Conservation (phyloP, 1,284 basidiomycete genomes). For the Pseudozyma pruni region DNA sequence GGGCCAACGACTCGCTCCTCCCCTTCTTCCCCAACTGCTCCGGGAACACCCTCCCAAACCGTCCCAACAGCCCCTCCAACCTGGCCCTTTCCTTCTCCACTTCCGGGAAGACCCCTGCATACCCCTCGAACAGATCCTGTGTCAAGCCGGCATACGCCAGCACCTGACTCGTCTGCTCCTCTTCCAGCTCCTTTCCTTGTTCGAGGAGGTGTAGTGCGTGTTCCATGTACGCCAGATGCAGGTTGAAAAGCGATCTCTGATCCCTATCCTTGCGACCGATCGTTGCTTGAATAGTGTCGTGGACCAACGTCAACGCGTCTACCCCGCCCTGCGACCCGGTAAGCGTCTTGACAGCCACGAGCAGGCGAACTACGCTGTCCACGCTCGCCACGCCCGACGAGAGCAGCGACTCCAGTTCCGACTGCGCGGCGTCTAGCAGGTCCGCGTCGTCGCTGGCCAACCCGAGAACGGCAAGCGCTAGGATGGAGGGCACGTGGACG, state of each 20-base stretch:
- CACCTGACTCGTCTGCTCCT: conserved; percentile 12
- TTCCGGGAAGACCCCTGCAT: conserved; percentile 16
- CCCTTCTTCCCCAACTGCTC: neutral
- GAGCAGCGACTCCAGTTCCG: conserved; percentile 74
- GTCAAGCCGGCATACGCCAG: conserved; percentile 24
- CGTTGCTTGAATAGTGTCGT: conserved; percentile 20
- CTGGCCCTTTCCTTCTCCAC: conserved; percentile 12
- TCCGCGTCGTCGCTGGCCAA: conserved; percentile 81
- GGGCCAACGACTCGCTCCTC: neutral
- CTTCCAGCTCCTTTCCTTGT: neutral
- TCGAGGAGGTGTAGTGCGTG: conserved; percentile 13
- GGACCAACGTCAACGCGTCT: conserved; percentile 15
- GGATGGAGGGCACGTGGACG: conserved; percentile 79
- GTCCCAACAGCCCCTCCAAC: conserved; percentile 2
- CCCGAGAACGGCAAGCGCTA: conserved; percentile 85
- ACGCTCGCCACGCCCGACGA: neutral
- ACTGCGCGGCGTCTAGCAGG: conserved; percentile 85
- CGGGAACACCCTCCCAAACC: neutral
- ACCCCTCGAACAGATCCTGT: conserved; percentile 17
- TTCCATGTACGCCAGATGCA: conserved; percentile 22
- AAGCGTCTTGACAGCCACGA: conserved; percentile 17
- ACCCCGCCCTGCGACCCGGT: neutral
- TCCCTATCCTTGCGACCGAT: conserved; percentile 8
- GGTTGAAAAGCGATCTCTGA: conserved; percentile 14
- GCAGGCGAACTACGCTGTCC: conserved; percentile 15